Evolutionary conservation across 2,329 filamentous ascomycete genomes (phyloP), one percentile per base, ranked within the genome.

Genomic region (Arachnomyces sp.): DNA sequence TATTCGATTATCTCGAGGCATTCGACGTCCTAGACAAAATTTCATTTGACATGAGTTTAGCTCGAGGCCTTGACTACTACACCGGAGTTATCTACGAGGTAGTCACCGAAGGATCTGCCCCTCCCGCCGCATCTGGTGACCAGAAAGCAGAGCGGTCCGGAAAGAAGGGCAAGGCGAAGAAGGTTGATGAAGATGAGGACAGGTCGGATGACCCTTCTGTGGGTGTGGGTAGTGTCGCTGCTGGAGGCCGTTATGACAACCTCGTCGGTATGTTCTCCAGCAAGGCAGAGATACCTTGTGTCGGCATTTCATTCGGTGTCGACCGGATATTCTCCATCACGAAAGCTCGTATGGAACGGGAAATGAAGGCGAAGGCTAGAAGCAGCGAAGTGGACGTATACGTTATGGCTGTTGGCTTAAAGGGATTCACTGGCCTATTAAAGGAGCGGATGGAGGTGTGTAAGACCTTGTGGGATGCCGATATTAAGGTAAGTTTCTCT

Each of bases 301-400:
- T 92, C 4, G 85, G 85, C 47, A 84, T 94, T 51, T 94, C 89
- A 2, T 95, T 96, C 57, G 90, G 90, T 40, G 86, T 95, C 36
- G 90, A 96, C 64, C 82, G 90, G 52, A 95, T 96, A 56, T 94
- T 94, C 67, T 87, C 84, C 52, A 89, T 95, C 57, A 86, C 82
- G 49, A 89, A 94, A 63, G 81, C 85, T 9, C 74, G 81, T 36
- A 73, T 86, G 59, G 78, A 77, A 46, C 76, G 74, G 28, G 62
- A 68, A 42, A 76, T 77, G 43, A 72, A 75, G 53, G 74, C 68
- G 40, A 63, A 65, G n/a, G 63, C 72, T 14, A 71, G 84, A 47
- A 72, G 73, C 48, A 87, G 81, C 55, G 84, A 92, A 52, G 82
- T 89, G 2, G 89, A 96, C 57, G 88, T 89, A 34, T 95, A 80